These are phyloP conservation scores for Ensete glaucum DNA, from an alignment of 176 grass and related monocot genomes.

Conservation along the genomic window DNA sequence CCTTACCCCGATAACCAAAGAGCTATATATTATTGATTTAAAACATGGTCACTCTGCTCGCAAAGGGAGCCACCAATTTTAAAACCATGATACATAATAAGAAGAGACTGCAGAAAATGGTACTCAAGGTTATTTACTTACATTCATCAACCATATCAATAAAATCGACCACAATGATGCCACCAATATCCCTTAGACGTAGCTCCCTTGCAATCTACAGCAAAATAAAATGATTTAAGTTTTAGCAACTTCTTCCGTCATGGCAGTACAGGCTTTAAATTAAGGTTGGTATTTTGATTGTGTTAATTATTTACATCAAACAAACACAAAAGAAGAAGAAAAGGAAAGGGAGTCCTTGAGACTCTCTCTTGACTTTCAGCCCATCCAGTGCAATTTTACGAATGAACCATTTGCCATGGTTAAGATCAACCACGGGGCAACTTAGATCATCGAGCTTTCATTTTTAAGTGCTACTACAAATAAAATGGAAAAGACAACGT, in stretches of 20 bases:
- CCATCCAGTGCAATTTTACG: too few species aligned
- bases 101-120: conserved; percentile 9
- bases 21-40: too few species aligned
- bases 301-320: not conserved
- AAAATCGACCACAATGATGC: conserved; percentile 97
- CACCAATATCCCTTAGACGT: conserved; percentile 88
- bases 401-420: too few species aligned
- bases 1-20: too few species aligned
- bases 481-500: not conserved
- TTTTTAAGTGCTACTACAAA: not conserved
- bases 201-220: conserved; percentile 83
- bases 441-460: not conserved
- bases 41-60: too few species aligned
- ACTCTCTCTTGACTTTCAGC: not conserved
- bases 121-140: conserved; percentile 41
- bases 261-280: not conserved
- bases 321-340: not conserved
- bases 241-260: not conserved
- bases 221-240: conserved; percentile 23
- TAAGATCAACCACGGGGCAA: too few species aligned
- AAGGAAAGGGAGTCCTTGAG: not conserved
- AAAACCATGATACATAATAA: not conserved
- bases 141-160: conserved; percentile 88
- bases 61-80: too few species aligned
- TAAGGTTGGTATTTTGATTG: not conserved